Base-by-base conservation (phyloP, 768 basidiomycete genomes). In the Suillus occidentalis region DNA sequence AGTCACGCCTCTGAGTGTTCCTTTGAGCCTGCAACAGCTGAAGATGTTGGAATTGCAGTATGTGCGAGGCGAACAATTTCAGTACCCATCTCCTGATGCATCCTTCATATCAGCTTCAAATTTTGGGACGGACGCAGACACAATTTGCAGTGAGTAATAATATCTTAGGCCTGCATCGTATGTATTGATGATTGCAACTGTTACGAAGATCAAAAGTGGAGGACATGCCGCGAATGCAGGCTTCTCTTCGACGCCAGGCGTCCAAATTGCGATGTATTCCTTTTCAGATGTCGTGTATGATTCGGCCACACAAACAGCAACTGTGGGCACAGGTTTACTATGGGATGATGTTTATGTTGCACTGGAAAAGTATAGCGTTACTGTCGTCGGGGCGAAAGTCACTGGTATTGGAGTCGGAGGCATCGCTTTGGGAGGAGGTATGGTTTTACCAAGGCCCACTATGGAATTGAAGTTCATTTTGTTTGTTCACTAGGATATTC, bases 321-420 rank as follows among this genome's bases (percentile, higher is more conserved):
- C 71, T 3, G 56, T 82, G 20, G 80, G 78, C n/a, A 68, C 78
- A 0, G 79, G 81, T 9, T 72, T 86, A 5, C 75, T 85, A 13
- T 91, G 89, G 89, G 88, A 90, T 69, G 82, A 88, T 55, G 88
- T 85, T 76, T 90, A 89, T 65, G 74, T 73, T 8, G 65, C 64
- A 28, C 78, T 90, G 4, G 79, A 75, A 5, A 84, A 82, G 0
- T 68, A 78, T 63, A 78, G 76, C 7, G 83, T 87, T 6, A 86
- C 79, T 50, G 85, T 89, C 12, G 80, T 88, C 8, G 89, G 89
- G 0, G 87, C 84, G 2, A 78, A 88, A 2, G 84, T 87, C 3
- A 73, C 81, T 10, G 86, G 86, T 10, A 83, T 87, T 34, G 88
- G 86, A 36, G 85, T 88, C 25, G 87, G 81, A 22, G 86, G 88